Percentiles rank a stretch among this genome's conserved stretches.
phyloP scores from a whole-genome alignment of 768 basidiomycete genomes.

The Tulasnella sp. region DNA sequence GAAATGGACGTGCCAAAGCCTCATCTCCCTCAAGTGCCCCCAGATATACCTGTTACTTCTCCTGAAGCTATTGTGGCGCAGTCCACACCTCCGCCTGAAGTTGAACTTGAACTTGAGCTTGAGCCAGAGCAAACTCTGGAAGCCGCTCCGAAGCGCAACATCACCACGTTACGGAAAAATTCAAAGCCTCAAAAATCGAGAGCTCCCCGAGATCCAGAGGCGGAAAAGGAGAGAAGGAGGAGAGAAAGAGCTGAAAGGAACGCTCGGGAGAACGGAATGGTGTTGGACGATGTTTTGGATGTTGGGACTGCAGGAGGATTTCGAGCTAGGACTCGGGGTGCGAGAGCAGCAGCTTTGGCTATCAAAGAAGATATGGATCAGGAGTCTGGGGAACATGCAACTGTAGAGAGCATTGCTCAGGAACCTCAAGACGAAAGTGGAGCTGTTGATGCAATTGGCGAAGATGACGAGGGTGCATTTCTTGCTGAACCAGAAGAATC shows the following conservation, averaged over 20 bases:
- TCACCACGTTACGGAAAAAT: not conserved
- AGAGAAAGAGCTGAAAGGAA: not conserved
- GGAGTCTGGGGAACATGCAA: too few relatives aligned
- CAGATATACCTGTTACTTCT: not conserved
- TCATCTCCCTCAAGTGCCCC: constrained; percentile 42
- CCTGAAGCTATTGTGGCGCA: not conserved
- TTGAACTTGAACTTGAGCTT: not conserved
- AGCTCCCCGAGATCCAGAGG: not conserved
- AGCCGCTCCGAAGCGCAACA: not conserved
- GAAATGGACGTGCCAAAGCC: constrained; percentile 52
- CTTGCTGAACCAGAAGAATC: too few relatives aligned
- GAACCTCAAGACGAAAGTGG: too few relatives aligned
- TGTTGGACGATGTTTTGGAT: constrained; percentile 23
- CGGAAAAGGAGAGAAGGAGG: not conserved
- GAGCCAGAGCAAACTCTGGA: not conserved
- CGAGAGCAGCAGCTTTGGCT: constrained; percentile 31
- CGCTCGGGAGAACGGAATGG: not conserved
- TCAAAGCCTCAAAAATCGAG: not conserved
- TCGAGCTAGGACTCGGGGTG: constrained; percentile 38
- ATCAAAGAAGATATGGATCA: constrained; percentile 38
- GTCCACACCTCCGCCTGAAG: not conserved
- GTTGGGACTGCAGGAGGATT: constrained; percentile 30
- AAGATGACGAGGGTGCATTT: too few relatives aligned
- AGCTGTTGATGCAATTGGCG: too few relatives aligned
- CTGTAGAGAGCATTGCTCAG: too few relatives aligned